phyloP scores from a whole-genome alignment of 2,329 filamentous ascomycete genomes.

The Fusarium sp. region DNA sequence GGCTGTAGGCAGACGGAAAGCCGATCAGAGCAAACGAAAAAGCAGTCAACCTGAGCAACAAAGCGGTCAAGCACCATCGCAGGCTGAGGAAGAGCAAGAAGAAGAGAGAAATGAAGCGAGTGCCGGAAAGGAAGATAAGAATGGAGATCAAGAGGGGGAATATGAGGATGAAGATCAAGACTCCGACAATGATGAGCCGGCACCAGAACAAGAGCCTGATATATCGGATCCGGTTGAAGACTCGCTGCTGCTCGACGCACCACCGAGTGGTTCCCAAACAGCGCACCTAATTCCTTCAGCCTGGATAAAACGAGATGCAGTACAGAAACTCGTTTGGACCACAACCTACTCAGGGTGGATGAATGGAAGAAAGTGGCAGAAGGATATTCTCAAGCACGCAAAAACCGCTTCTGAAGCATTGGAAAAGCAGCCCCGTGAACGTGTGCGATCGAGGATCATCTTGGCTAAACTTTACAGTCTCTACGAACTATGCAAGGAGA shows the following conservation, averaged over 20 bases:
- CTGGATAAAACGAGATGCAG: slow-evolving; percentile 10
- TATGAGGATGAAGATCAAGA: not conserved
- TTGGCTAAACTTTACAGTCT: slow-evolving; percentile 27
- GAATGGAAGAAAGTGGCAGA: slow-evolving; percentile 31
- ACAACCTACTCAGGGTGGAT: slow-evolving; percentile 29
- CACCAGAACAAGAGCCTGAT: not conserved
- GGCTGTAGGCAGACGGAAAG: not conserved
- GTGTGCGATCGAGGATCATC: slow-evolving; percentile 16
- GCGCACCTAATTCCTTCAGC: slow-evolving; percentile 1
- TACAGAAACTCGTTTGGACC: slow-evolving; percentile 11
- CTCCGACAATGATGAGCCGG: not conserved
- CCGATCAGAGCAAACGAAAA: not conserved
- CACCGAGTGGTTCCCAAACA: slow-evolving; percentile 6
- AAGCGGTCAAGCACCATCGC: not conserved
- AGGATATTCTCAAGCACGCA: not conserved
- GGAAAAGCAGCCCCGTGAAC: not conserved
- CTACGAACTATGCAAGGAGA: slow-evolving; percentile 23
- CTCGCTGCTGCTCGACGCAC: slow-evolving; percentile 35
- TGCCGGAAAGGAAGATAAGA: not conserved
- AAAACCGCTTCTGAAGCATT: not conserved
- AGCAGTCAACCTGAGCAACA: not conserved
- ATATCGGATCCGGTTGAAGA: slow-evolving; percentile 14
- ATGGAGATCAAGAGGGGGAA: not conserved
- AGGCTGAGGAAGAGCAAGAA: not conserved
- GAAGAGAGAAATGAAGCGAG: not conserved